Evolutionary conservation across 176 grass and related monocot genomes (phyloP).

Genomic region (Rhynchospora breviuscula): DNA sequence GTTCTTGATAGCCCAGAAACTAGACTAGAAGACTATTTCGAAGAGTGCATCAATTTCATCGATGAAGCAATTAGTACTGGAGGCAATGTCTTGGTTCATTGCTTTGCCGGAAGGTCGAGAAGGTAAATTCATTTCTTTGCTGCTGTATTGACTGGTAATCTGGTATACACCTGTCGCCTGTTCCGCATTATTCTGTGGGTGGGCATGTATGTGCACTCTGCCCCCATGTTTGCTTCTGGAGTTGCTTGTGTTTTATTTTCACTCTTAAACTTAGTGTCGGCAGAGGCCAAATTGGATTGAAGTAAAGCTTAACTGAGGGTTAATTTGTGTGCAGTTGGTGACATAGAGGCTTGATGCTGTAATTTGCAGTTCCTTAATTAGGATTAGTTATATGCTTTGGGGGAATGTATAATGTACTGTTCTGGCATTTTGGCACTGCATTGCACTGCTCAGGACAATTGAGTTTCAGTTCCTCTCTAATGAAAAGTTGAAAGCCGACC

Average conservation of each 20-base stretch:
- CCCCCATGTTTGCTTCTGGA: neutral
- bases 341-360: too few relatives aligned
- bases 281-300: neutral
- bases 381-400: too few relatives aligned
- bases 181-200: neutral
- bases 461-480: too few relatives aligned
- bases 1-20: constrained; percentile 67
- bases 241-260: neutral
- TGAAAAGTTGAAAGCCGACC: too few relatives aligned
- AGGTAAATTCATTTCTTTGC: constrained; percentile 42
- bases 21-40: constrained; percentile 53
- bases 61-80: constrained; percentile 62
- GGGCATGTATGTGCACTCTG: neutral
- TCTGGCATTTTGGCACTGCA: too few relatives aligned
- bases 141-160: neutral
- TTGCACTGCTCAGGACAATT: too few relatives aligned
- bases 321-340: neutral
- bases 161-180: neutral
- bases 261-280: neutral
- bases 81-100: constrained; percentile 77
- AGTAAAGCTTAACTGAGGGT: neutral
- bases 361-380: too few relatives aligned
- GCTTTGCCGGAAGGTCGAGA: constrained; percentile 90
- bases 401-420: too few relatives aligned
- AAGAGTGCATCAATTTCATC: constrained; percentile 82